Conservation (phyloP, 371 early-diverging fungal genomes). For the Rhizopus sp. region DNA sequence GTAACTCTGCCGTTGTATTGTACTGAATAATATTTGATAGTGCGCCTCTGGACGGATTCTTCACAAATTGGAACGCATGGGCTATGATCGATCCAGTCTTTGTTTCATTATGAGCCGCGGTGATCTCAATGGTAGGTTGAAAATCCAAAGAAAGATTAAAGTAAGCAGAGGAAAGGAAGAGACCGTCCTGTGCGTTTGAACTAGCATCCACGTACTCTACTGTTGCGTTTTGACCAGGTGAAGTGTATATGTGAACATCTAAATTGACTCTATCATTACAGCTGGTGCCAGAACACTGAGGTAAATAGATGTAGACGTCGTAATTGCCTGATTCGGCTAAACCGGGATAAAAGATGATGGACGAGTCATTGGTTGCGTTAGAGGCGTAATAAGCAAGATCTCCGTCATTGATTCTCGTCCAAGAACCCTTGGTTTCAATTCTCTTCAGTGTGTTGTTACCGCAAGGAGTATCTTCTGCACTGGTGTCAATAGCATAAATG, state of each 20-base stretch:
- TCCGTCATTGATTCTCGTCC: conserved; percentile 3
- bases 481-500: conserved; percentile 32
- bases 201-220: conserved; percentile 30
- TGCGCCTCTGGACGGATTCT: conserved; percentile 35
- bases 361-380: conserved; percentile 6
- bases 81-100: conserved; percentile 43
- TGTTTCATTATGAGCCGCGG: conserved; percentile 31
- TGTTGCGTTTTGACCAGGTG: conserved; percentile 28
- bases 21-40: conserved; percentile 40
- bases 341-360: conserved; percentile 55
- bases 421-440: conserved; percentile 10
- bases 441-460: conserved; percentile 7
- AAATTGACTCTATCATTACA: conserved; percentile 52
- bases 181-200: conserved; percentile 22
- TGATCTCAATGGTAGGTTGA: conserved; percentile 49
- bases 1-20: conserved; percentile 13
- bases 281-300: conserved; percentile 56
- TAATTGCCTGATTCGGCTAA: conserved; percentile 70
- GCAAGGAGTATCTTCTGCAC: conserved; percentile 25
- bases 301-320: conserved; percentile 60
- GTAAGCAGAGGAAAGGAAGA: conserved; percentile 51
- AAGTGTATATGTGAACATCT: conserved; percentile 29
- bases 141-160: conserved; percentile 49
- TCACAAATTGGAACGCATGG: conserved; percentile 58
- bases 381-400: neutral